Conservation (phyloP, 1,139 yeast genomes). For the Arxiozyma slooffiae region DNA sequence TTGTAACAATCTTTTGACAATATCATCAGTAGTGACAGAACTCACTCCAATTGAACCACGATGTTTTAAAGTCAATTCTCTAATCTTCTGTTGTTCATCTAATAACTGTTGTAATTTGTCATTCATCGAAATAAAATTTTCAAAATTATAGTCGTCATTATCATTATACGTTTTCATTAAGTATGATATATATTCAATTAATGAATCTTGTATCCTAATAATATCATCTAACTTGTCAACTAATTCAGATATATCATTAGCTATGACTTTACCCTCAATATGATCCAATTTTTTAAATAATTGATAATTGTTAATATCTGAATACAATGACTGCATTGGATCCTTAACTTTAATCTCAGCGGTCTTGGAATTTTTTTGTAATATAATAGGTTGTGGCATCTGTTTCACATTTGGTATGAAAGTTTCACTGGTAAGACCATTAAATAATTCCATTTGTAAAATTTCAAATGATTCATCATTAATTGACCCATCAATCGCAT, state of each 20-base stretch:
- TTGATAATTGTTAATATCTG: conserved; percentile 21
- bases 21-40: conserved; percentile 24
- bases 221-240: conserved; percentile 16
- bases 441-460: conserved; percentile 45
- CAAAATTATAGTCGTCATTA: conserved; percentile 14
- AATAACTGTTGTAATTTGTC: conserved; percentile 27
- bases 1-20: conserved; percentile 25
- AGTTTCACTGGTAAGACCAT: conserved; percentile 43
- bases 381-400: conserved; percentile 36
- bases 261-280: conserved; percentile 29
- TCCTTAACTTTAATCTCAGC: conserved; percentile 25
- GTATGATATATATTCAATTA: conserved; percentile 15
- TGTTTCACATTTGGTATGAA: conserved; percentile 48
- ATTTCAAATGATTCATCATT: conserved; percentile 50
- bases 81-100: conserved; percentile 29
- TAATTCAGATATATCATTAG: conserved; percentile 25
- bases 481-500: conserved; percentile 5
- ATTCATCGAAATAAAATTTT: conserved; percentile 27
- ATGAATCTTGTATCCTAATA: conserved; percentile 16
- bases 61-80: conserved; percentile 22
- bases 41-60: neutral
- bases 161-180: conserved; percentile 7
- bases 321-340: conserved; percentile 16
- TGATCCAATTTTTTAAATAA: conserved; percentile 26
- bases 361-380: conserved; percentile 24